Base-by-base conservation (phyloP, 768 basidiomycete species). In the Lactifluus piperatus region DNA sequence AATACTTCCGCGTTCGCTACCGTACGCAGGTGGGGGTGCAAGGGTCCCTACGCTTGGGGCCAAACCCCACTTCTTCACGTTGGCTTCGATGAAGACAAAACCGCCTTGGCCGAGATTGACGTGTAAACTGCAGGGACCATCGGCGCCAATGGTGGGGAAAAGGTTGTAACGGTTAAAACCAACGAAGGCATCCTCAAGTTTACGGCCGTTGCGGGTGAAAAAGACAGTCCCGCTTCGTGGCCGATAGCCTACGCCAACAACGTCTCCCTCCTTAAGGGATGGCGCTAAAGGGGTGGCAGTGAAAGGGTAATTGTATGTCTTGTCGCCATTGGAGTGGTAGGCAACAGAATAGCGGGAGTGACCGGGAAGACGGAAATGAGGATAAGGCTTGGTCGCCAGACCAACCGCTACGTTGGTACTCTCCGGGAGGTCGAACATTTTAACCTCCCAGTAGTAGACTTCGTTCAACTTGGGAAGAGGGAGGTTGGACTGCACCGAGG, bases 41-140 rank as follows among this genome's bases (percentile, higher is more conserved):
- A 98, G 79, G 0, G 97, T 98, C 48, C 97, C 97, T 14, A 94
- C 87, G 70, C 94, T 97, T 8, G 97, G 97, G 34, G 97, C 97
- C 32, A 98, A 74, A 18, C 97, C 97, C 97, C 97, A 99, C 71
- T 97, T 98, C 80, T 99, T 99, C 62, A 99, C 97, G 69, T 99
- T 97, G 34, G 97, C 97, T 74, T 99, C 97, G 67, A 99, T 97
- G 67, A 97, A 98, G 39, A 98, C 97, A 70, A 99, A 99, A 5
- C 97, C 97, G 5, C 91, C 87, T 73, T 98, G 97, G 8, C 97
- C 97, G 14, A 99, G 81, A 71, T 99, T 99, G 68, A 97, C 91
- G 66, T 99, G 97, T 8, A 99, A 85, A 63, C 88, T 94, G 71
- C 93, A 95, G 5, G 95, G 91, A 0, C 95, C 94, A 68, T 95